Evolutionary conservation across 2,329 filamentous ascomycete species (phyloP), one percentile per base, ranked within the genome.

Genomic region (Colletotrichum musae): DNA sequence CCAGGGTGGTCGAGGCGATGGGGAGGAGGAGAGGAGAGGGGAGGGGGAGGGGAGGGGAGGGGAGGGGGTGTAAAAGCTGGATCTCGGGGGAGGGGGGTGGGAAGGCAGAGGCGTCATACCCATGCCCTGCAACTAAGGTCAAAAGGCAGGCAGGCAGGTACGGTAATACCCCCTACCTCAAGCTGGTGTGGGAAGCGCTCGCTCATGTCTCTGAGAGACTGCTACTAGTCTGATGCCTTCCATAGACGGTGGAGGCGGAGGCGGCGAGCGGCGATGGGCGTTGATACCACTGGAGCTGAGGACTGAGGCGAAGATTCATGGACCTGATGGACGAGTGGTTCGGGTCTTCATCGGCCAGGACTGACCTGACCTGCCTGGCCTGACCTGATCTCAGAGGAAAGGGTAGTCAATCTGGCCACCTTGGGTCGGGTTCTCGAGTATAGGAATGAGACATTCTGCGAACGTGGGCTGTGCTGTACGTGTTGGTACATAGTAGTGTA

Each of bases 381-480:
- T 28, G 24, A 59, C n/a, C 36, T 28, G 48, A 36, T 13, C 15
- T 36, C 10, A 10, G 62, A 56, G 50, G n/a, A 10, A 26, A 32
- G 54, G 15, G 36, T 6, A 36, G 39, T 53, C 50, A 18, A 47
- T 36, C 59, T 54, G 50, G 39, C 50, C 56, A 59, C 43, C 39
- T 66, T 54, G 56, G 50, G 18, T 45, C 62, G 56, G 50, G 18
- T 50, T n/a, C 66, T 66, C 62, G 53, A 54, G 47, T 58, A 70
- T 18, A 58, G 63, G 28, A 41, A 61, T 68, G 57, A 70, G 68
- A 68, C 64, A 70, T 58, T 68, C 53, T 68, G 63, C 36, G 36
- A 53, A 57, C 18, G 58, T 50, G 60, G 58, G 15, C 58, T 61
- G 48, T 43, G 16, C 41, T 43, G 41, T 13, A 16, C 13, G 41